Base-by-base conservation (phyloP, 2,329 filamentous ascomycete genomes). In the Lachnellula hyalina region DNA sequence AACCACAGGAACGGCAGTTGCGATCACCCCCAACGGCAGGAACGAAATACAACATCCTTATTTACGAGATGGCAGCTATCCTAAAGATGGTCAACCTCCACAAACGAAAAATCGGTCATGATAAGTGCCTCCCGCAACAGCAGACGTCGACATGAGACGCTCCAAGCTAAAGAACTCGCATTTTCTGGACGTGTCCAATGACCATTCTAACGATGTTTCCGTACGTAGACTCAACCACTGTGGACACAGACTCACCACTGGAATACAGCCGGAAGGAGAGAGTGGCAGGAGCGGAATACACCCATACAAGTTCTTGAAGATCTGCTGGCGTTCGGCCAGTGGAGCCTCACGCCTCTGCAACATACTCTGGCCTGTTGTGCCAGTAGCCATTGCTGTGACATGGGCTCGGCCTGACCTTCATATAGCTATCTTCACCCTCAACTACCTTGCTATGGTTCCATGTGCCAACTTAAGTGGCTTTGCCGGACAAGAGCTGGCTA, bases 391-490 rank as follows among this genome's bases (percentile, higher is more conserved):
- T 61, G 84, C 77, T n/a, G 73, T 89, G 51, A 74, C 71, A 66
- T 84, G 81, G 60, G 76, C 76, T 45, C 73, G 74, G 19, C 76
- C 76, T 0, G 75, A 85, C 23, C 72, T 78, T 55, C 77, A 87
- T 62, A 72, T 88, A 1, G 78, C 80, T 69, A 81, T 85, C 51
- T 91, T 91, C 71, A 76, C 81, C 49, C 77, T 89, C 54, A 84
- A 85, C 47, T 91, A 90, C 67, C 80, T 91, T 57, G 86, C 86
- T 62, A 91, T 91, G 85, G 76, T 91, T 1, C 88, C 87, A 0
- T 83, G 84, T 47, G 88, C 87, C 53, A 91, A 91, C 65, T 70
- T 90, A 54, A 79, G 91, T 51, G 87, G 87, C 0, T 91, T 91
- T 64, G 84, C 86, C 5, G 86, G 86, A 14, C 82, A 86, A 60